phyloP scores from a whole-genome alignment of 768 basidiomycete genomes.

The Pleurotus giganteus region DNA sequence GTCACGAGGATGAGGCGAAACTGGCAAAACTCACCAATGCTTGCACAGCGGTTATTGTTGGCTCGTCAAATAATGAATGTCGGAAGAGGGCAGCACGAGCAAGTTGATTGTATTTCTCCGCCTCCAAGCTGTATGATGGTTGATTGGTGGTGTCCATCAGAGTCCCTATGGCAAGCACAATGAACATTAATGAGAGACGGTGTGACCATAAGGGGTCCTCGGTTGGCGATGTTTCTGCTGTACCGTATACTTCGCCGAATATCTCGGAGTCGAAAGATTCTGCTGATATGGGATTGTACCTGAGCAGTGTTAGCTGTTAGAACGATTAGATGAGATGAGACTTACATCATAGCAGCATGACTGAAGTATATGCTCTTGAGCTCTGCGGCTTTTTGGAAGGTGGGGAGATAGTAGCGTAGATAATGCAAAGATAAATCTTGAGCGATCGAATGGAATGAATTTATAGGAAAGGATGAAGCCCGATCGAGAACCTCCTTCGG shows the following conservation, averaged over 20 bases:
- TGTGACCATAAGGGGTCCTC: conserved; percentile 57
- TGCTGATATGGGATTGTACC: conserved; percentile 67
- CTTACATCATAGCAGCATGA: conserved; percentile 73
- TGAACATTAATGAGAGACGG: conserved; percentile 62
- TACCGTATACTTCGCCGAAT: conserved; percentile 55
- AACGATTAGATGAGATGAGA: not conserved
- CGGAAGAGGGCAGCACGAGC: conserved; percentile 66
- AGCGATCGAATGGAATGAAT: conserved; percentile 31
- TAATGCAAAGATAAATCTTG: conserved; percentile 45
- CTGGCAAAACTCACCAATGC: conserved; percentile 49
- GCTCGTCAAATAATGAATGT: conserved; percentile 63
- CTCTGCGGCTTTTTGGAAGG: conserved; percentile 55
- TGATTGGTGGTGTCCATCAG: conserved; percentile 52
- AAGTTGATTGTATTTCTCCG: conserved; percentile 68
- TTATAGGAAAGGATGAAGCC: conserved; percentile 68
- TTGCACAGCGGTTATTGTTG: conserved; percentile 66
- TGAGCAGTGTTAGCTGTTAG: conserved; percentile 19
- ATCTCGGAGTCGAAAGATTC: conserved; percentile 62
- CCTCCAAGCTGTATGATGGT: conserved; percentile 61
- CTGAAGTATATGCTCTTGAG: conserved; percentile 60
- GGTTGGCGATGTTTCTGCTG: conserved; percentile 36
- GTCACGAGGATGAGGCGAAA: not conserved
- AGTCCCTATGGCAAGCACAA: conserved; percentile 64
- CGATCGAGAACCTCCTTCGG: conserved; percentile 61
- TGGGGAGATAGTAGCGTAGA: conserved; percentile 71